phyloP scores from a whole-genome alignment of 495 filamentous ascomycete genomes.

The Rostrohypoxylon terebratum region DNA sequence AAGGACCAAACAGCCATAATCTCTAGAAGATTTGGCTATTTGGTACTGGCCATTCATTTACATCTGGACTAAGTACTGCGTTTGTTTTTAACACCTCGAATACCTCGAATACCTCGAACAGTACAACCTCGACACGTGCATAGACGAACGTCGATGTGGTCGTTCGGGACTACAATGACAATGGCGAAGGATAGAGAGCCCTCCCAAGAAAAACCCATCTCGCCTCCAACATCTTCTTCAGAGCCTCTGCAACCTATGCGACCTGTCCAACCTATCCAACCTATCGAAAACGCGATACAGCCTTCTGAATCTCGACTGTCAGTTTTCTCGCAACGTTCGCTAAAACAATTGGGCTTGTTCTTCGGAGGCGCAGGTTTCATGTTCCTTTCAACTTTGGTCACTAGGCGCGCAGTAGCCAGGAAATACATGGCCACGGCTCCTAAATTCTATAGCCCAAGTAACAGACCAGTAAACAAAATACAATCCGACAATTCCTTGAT shows the following conservation, averaged over 20 bases:
- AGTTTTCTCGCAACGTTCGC: constrained; percentile 54
- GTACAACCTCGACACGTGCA: background rate
- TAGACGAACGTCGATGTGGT: constrained; percentile 45
- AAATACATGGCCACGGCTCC: constrained; percentile 67
- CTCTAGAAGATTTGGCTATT: background rate
- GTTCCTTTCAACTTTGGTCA: constrained; percentile 72
- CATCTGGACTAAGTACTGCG: background rate
- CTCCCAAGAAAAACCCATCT: constrained; percentile 21
- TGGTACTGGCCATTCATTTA: constrained; percentile 1
- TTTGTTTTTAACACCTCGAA: too few relatives aligned
- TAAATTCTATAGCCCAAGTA: constrained; percentile 74
- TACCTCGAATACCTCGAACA: constrained; percentile 4
- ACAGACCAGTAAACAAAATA: constrained; percentile 47
- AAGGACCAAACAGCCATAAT: background rate
- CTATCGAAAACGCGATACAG: constrained; percentile 30
- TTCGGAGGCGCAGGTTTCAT: constrained; percentile 79
- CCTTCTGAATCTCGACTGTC: constrained; percentile 29
- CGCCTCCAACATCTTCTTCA: too few relatives aligned
- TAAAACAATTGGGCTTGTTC: constrained; percentile 69
- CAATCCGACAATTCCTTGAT: constrained; percentile 58
- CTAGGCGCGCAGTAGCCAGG: constrained; percentile 71
- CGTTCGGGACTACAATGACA: constrained; percentile 52
- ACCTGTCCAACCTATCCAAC: background rate
- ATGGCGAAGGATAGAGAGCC: constrained; percentile 48
- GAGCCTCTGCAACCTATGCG: too few relatives aligned